Conservation (phyloP, 192 early-diverging fungal species). For the Linnemannia elongata region DNA sequence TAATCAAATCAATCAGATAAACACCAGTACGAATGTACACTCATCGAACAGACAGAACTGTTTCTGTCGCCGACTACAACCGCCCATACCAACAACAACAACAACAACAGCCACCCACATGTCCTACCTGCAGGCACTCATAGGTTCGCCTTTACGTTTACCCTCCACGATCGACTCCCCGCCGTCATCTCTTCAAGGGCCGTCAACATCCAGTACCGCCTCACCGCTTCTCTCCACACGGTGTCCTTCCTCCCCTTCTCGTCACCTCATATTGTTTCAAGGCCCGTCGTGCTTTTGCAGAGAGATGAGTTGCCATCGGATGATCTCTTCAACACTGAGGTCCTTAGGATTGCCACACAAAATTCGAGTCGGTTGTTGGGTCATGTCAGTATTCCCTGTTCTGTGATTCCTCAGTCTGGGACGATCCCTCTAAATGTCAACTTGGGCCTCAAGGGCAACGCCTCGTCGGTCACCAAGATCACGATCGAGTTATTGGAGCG, state of each 20-base stretch:
- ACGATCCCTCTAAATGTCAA: conserved; percentile 41
- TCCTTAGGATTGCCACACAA: conserved; percentile 16
- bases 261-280: conserved; percentile 7
- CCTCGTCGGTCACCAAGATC: conserved; percentile 26
- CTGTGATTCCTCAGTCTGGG: conserved; percentile 36
- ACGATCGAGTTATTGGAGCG: conserved; percentile 38
- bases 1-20: conserved; percentile 27
- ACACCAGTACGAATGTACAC: conserved; percentile 22
- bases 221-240: conserved; percentile 31
- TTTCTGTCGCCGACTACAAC: conserved; percentile 6
- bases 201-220: conserved; percentile 35
- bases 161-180: conserved; percentile 15
- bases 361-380: conserved; percentile 18
- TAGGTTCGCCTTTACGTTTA: conserved; percentile 38
- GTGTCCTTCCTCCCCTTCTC: conserved; percentile 30
- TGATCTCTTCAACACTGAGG: conserved; percentile 27
- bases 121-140: conserved; percentile 27
- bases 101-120: not conserved
- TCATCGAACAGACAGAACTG: conserved; percentile 20
- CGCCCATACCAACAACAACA: not conserved
- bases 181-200: conserved; percentile 28
- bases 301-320: conserved; percentile 34
- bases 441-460: conserved; percentile 35
- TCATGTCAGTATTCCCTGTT: conserved; percentile 35
- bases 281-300: conserved; percentile 42